Base-by-base conservation (phyloP, 2,329 filamentous ascomycete genomes). In the Aspergillus hortae region DNA sequence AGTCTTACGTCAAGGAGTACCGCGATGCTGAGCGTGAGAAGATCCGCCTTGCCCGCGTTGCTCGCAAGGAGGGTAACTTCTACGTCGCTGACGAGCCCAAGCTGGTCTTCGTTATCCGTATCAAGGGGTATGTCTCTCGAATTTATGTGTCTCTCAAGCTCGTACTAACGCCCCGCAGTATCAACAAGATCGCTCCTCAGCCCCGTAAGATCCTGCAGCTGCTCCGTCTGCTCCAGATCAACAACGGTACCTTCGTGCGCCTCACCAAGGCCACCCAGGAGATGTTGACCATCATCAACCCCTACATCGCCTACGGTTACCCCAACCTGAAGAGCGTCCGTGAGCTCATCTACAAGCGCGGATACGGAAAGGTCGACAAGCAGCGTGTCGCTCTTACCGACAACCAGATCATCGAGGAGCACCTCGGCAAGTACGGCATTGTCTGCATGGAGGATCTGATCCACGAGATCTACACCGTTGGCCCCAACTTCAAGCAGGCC, bases 171-270 rank as follows among this genome's bases (percentile, higher is more conserved):
- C 32, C 52, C 46, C 59, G 59, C 59, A 87, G 92, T 95, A 97
- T 99, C 91, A 97, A 97, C 90, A 99, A 99, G 89, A 97, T 99
- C 71, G 87, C 95, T 75, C 94, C 94, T 69, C 97, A 99, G 89
- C 95, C 95, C 79, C 92, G 94, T 85, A 99, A 99, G 88, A 97
- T 96, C 74, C 87, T 99, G 69, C 94, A 99, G 82, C 90, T 99
- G 58, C 92, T 99, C 76, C 92, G 94, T 84, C 90, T 99, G 64
- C 88, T 99, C 71, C 94, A 99, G 84, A 99, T 99, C 89, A 99
- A 99, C 90, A 97, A 96, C 79, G 94, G 92, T 79, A 90, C 96
- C 78, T 99, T 99, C 82, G 83, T 99, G 80, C 88, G 86, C 73
- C 83, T 96, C 73, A 97, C 92, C 81, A 99, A 97, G 88, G 94